These are phyloP conservation scores for Agrocybe pediades DNA, from an alignment of 768 basidiomycete species.

Conservation along the genomic window DNA sequence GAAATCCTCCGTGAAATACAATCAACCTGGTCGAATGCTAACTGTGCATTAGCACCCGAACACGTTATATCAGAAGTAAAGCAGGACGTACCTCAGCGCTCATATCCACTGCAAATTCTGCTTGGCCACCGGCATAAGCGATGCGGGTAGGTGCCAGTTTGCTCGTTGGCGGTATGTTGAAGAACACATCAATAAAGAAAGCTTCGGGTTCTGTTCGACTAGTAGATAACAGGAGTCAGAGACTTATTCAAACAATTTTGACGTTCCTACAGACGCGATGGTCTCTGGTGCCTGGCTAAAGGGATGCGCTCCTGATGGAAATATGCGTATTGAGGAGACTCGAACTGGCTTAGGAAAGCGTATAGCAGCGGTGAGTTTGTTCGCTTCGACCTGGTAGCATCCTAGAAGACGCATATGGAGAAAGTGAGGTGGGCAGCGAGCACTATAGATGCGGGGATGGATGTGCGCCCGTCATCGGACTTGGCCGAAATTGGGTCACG, in stretches of 20 bases:
- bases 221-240: constrained; percentile 1
- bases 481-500: constrained; percentile 26
- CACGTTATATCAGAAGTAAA: not conserved
- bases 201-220: constrained; percentile 74
- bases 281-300: constrained; percentile 63
- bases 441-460: not conserved
- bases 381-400: constrained; percentile 66
- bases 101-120: constrained; percentile 72
- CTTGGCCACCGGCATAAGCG: constrained; percentile 68
- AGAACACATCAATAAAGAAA: constrained; percentile 74
- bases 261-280: constrained; percentile 50
- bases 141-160: constrained; percentile 71
- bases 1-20: constrained; percentile 78
- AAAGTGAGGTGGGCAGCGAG: constrained; percentile 2
- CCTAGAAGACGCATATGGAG: constrained; percentile 55
- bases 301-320: constrained; percentile 64
- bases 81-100: constrained; percentile 59
- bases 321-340: constrained; percentile 68
- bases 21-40: constrained; percentile 63
- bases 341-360: constrained; percentile 71
- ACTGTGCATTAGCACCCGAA: not conserved
- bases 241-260: not conserved
- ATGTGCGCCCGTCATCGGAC: constrained; percentile 20
- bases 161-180: constrained; percentile 75
- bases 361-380: constrained; percentile 64